These are phyloP conservation scores for Populus pruinosa DNA, from an alignment of 345 rosid genomes.

Conservation along the genomic window DNA sequence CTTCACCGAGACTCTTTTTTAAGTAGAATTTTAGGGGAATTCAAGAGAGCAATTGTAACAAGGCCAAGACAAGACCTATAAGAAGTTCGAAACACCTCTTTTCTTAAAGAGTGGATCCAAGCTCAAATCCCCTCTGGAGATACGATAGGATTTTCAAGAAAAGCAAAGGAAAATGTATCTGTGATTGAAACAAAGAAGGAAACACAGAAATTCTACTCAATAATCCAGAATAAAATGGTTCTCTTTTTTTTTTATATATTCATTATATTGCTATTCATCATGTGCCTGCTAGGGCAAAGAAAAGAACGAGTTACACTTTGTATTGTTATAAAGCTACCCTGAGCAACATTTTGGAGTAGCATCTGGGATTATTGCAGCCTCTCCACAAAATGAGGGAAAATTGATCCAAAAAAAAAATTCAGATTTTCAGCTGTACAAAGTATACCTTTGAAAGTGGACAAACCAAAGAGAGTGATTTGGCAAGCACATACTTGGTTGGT, in stretches of 20 bases:
- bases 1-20: background rate
- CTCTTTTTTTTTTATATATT: background rate
- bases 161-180: background rate
- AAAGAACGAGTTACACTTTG: background rate
- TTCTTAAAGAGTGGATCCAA: background rate
- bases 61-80: background rate
- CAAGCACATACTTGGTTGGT: constrained; percentile 7
- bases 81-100: background rate
- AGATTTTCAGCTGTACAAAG: constrained; percentile 25
- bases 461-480: constrained; percentile 8
- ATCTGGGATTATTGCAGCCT: background rate
- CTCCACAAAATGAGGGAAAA: constrained; percentile 13
- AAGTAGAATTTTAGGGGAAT: background rate
- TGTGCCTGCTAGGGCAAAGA: background rate
- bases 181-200: background rate
- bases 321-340: background rate
- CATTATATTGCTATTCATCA: background rate
- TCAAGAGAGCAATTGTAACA: background rate
- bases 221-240: background rate
- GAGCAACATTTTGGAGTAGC: background rate
- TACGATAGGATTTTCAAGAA: background rate
- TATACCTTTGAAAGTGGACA: constrained; percentile 5
- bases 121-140: background rate
- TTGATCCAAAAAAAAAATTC: background rate
- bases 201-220: background rate